These are phyloP conservation scores for Metschnikowia similis DNA, from an alignment of 805 yeast species.

Conservation along the genomic window DNA sequence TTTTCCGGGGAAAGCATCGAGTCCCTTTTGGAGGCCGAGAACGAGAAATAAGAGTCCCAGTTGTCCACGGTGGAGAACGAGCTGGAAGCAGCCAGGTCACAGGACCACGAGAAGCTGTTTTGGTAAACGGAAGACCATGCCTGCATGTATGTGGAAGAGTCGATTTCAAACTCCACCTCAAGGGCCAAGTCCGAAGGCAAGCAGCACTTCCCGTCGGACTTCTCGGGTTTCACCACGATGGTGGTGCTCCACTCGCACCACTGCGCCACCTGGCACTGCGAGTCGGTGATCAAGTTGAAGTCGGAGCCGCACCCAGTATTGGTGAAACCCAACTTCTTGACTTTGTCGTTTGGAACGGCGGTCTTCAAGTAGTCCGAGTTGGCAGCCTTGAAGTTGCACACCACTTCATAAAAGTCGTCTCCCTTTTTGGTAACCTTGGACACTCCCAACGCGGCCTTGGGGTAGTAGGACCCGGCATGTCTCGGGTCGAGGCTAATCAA, in stretches of 20 bases:
- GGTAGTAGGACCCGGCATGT: neutral
- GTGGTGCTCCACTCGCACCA: constrained; percentile 9
- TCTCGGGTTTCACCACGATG: constrained; percentile 6
- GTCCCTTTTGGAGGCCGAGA: constrained; percentile 4
- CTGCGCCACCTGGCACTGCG: neutral
- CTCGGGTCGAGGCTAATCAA: neutral
- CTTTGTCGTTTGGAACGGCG: neutral
- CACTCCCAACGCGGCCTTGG: constrained; percentile 7
- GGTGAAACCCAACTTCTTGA: constrained; percentile 2
- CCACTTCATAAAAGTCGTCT: constrained; percentile 5
- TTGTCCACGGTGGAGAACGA: neutral
- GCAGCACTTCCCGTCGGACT: constrained; percentile 6
- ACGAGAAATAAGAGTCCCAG: constrained; percentile 1
- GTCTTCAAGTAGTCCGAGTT: constrained; percentile 3
- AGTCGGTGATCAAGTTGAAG: constrained; percentile 4
- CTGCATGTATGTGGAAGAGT: neutral
- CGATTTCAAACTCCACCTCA: constrained; percentile 3
- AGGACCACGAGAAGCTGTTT: constrained; percentile 1
- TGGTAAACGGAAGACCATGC: constrained; percentile 5
- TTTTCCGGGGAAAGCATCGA: neutral
- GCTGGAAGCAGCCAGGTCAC: neutral
- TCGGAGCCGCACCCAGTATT: constrained; percentile 7
- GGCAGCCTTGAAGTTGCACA: constrained; percentile 7
- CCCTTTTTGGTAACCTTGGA: constrained; percentile 1
- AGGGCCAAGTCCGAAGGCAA: constrained; percentile 6